phyloP scores from a whole-genome alignment of 768 basidiomycete species.

The Jaapia argillacea region DNA sequence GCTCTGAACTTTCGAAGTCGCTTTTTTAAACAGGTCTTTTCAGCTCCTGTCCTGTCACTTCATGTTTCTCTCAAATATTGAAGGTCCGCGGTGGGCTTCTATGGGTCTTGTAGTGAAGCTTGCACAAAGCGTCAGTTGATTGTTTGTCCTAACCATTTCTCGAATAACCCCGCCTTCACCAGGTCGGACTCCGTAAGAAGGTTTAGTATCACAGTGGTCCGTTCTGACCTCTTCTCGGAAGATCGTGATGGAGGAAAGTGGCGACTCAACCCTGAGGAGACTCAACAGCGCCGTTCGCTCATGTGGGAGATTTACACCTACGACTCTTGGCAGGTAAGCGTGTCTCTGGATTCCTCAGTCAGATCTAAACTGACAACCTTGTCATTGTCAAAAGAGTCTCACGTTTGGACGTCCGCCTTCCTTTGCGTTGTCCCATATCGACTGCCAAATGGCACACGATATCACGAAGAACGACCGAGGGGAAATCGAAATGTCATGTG shows the following conservation, averaged over 20 bases:
- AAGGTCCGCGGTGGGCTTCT: slow-evolving; percentile 54
- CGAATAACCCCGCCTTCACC: slow-evolving; percentile 8
- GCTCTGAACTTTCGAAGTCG: slow-evolving; percentile 1
- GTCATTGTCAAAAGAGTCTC: slow-evolving; percentile 36
- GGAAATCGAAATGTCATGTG: slow-evolving; percentile 56
- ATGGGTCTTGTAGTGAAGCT: slow-evolving; percentile 67
- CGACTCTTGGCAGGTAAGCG: slow-evolving; percentile 58
- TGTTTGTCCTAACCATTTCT: slow-evolving; percentile 10
- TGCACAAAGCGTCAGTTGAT: slow-evolving; percentile 47
- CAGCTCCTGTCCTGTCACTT: slow-evolving; percentile 48
- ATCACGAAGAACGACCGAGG: slow-evolving; percentile 33
- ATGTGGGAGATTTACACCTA: slow-evolving; percentile 61
- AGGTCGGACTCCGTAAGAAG: slow-evolving; percentile 61
- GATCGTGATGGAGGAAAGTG: slow-evolving; percentile 63
- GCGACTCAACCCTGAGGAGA: slow-evolving; percentile 46
- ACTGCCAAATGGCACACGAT: slow-evolving; percentile 41
- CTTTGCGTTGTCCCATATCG: slow-evolving; percentile 44
- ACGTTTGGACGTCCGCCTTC: slow-evolving; percentile 68
- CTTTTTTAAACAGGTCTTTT: slow-evolving; percentile 4
- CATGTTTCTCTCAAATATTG: slow-evolving; percentile 36
- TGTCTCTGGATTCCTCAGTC: background rate
- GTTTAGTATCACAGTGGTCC: slow-evolving; percentile 4
- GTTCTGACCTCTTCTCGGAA: slow-evolving; percentile 17
- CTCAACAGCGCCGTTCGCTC: slow-evolving; percentile 45
- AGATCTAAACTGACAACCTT: slow-evolving; percentile 1